Evolutionary conservation across 257 asterid genomes (phyloP), one percentile per base, ranked within the genome.

Genomic region (Fraxinus cuspidata): DNA sequence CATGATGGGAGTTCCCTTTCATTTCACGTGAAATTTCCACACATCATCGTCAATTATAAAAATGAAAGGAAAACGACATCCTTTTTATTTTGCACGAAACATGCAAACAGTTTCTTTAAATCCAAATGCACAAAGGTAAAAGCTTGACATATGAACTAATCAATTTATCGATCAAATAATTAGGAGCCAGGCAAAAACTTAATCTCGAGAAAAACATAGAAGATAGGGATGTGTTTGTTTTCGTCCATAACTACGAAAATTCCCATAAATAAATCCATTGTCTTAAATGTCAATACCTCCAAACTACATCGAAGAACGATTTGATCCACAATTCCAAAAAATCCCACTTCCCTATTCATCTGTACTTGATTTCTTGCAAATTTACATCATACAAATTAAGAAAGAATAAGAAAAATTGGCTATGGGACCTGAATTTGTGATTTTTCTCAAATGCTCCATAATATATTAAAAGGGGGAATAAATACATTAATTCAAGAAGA

Each of bases 241-340:
- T 9, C 15, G 47, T 40, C 47, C 31, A 63, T 1, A 10, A 63
- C 31, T 23, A 63, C 31, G 1, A 25, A 63, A 60, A 60, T 10
- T 63, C 18, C 69, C 15, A 63, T 25, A 63, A 63, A 63, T 25
- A 63, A 63, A 63, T 63, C 34, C 34, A 1, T 11, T 25, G 69
- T 25, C 69, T 19, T 25, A 0, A 8, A 23, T 9, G 69, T 25
- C 5, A 10, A 63, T 63, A 25, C 32, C 5, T 23, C 69, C 69
- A 25, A 63, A 63, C 31, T 25, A 63, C 34, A 63, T 63, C 16
- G 69, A 63, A 63, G 69, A 23, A 63, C 18, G 1, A 9, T 63
- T 63, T 63, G 69, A 18, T 63, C 69, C 69, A 63, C 69, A 63
- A 63, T 63, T 63, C 31, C 34, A 0, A 63, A 63, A 63, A 63